phyloP scores from a whole-genome alignment of 2,329 filamentous ascomycete species.

The Diplodia intermedia region DNA sequence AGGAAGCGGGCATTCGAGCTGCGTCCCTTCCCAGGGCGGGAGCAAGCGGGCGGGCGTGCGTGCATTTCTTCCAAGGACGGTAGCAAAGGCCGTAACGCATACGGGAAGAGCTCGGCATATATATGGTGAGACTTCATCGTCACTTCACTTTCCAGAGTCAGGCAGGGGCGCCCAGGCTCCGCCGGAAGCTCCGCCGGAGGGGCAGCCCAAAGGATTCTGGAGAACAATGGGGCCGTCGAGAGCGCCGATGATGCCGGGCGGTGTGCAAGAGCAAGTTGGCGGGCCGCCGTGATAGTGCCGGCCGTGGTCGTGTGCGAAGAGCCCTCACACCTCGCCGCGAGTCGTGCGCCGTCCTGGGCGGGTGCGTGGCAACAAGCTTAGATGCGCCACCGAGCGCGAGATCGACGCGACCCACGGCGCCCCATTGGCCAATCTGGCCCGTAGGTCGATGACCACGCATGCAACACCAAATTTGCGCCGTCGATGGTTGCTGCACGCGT shows the following conservation, averaged over 20 bases:
- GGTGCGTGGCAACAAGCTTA: constrained; percentile 21
- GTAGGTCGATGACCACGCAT: neutral
- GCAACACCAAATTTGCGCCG: constrained; percentile 4
- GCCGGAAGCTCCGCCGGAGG: no score
- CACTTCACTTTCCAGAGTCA: neutral
- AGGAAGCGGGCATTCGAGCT: neutral
- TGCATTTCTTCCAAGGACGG: neutral
- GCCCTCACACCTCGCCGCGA: neutral
- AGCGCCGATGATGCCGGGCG: constrained; percentile 3
- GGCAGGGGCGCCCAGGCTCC: neutral
- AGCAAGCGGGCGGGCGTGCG: no score
- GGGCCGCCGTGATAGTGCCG: constrained; percentile 21
- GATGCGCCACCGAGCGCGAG: constrained; percentile 19
- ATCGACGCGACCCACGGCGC: constrained; percentile 14
- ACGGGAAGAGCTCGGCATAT: neutral
- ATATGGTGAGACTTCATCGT: constrained; percentile 19
- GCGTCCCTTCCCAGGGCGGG: no score
- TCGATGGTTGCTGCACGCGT: neutral
- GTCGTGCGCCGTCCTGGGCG: constrained; percentile 2
- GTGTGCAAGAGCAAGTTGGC: constrained; percentile 2
- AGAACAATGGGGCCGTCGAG: neutral
- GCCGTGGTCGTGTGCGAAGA: constrained; percentile 2
- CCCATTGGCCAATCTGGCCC: constrained; percentile 6
- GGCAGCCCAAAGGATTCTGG: neutral
- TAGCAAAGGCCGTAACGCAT: neutral